phyloP scores from a whole-genome alignment of 495 filamentous ascomycete genomes.

The Aspergillus saccharolyticus region DNA sequence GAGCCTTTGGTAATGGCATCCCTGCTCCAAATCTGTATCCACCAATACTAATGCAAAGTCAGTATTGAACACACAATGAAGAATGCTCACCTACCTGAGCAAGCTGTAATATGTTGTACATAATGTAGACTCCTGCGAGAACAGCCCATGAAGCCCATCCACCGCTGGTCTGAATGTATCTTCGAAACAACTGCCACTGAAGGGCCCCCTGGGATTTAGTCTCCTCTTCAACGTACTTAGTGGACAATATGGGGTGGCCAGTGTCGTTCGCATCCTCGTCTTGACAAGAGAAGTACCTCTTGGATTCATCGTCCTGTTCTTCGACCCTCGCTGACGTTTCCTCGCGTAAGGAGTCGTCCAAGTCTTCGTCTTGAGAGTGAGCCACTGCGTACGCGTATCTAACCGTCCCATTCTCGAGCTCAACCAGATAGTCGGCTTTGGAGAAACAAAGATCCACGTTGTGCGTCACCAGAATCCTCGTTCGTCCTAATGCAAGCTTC shows the following conservation, averaged over 20 bases:
- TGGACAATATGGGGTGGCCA: not conserved
- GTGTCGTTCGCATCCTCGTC: not conserved
- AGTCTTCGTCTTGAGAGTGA: not conserved
- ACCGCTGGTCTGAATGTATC: constrained; percentile 4
- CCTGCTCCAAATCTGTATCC: constrained; percentile 1
- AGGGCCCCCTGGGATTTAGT: not conserved
- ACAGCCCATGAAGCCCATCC: constrained; percentile 3
- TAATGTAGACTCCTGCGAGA: not conserved
- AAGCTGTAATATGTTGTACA: constrained; percentile 4
- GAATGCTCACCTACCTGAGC: not conserved
- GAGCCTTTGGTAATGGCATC: not conserved
- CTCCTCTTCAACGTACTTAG: not conserved
- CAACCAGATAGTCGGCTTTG: constrained; percentile 58
- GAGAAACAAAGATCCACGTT: constrained; percentile 61
- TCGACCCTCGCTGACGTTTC: not conserved
- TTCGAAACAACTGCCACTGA: not conserved
- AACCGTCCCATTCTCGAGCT: constrained; percentile 57
- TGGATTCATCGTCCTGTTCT: not conserved
- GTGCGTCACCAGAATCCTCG: constrained; percentile 69
- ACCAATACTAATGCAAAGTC: not conserved
- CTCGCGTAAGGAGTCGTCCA: not conserved
- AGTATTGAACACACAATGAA: not conserved
- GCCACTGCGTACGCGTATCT: constrained; percentile 31
- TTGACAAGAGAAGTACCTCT: not conserved
- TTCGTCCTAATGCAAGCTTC: constrained; percentile 55